Conservation (phyloP, 257 asterid species). For the Solanum sejunctum region DNA sequence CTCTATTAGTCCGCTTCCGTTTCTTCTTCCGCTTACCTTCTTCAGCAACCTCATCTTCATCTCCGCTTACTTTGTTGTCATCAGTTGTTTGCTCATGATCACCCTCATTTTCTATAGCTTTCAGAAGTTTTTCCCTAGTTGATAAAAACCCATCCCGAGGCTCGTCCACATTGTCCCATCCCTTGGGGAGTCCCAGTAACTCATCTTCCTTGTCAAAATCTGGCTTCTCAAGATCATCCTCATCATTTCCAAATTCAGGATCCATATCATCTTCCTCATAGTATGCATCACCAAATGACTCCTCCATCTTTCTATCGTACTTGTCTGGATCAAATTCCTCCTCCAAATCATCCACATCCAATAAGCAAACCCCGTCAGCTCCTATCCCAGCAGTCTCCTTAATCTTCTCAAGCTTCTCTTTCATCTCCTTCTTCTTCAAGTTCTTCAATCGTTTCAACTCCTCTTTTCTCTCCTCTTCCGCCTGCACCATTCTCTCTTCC, state of each 20-base stretch:
- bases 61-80: constrained; percentile 18
- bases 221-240: constrained; percentile 48
- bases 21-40: constrained; percentile 53
- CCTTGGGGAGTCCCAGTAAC: constrained; percentile 64
- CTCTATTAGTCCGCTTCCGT: constrained; percentile 30
- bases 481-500: constrained; percentile 60
- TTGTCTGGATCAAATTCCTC: constrained; percentile 68
- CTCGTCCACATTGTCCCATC: constrained; percentile 41
- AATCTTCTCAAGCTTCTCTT: constrained; percentile 69
- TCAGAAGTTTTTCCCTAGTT: constrained; percentile 34
- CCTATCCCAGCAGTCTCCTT: constrained; percentile 64
- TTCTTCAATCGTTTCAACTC: constrained; percentile 82
- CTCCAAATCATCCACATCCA: constrained; percentile 63
- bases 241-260: constrained; percentile 50
- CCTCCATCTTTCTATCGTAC: constrained; percentile 68
- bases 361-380: constrained; percentile 21
- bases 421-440: constrained; percentile 71
- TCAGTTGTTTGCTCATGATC: constrained; percentile 10
- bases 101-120: constrained; percentile 10
- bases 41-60: constrained; percentile 10
- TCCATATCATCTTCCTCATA: constrained; percentile 54
- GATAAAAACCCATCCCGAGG: constrained; percentile 37
- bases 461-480: constrained; percentile 57
- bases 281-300: constrained; percentile 47
- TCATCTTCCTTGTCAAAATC: constrained; percentile 82